Evolutionary conservation across 495 filamentous ascomycete species (phyloP), one percentile per base, ranked within the genome.

Genomic region (Penicillium fimorum): DNA sequence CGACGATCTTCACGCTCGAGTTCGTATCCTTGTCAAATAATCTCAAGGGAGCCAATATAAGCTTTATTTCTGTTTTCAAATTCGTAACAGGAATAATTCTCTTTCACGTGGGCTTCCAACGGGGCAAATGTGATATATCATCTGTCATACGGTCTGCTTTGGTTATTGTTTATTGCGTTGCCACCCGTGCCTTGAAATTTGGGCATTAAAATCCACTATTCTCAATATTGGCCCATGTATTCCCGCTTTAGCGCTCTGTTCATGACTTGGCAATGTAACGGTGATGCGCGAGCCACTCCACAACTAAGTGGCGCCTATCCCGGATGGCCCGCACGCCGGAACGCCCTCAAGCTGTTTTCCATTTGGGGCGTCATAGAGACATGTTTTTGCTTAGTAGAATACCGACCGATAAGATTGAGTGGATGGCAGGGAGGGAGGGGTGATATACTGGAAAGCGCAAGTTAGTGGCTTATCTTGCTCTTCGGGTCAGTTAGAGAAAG

Each of bases 41-140:
- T 11, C 2, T 7, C 18, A 38, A 29, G 15, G 35, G 12, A 51
- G 15, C 35, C 33, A 51, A 40, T 38, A 5, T n/a, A 27, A 6
- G 8, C 7, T 46, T 27, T 46, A 1, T 46, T 22, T 27, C 43
- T 17, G n/a, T 22, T 18, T 37, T 48, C n/a, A 13, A 13, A 30
- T 47, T 30, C 7, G 6, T n/a, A 7, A 37, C 24, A 18, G 32
- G 11, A 15, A 7, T 17, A 22, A 0, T 15, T 41, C 29, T 33
- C 7, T 41, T 25, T 37, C 44, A 45, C 11, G 53, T 56, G 42
- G 52, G 43, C 37, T 45, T 33, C 17, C 12, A 18, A 47, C 33
- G 10, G 33, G 2, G 0, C 1, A 9, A 50, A 40, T 50, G 48
- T 50, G 48, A 50, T 8, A 35, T 41, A n/a, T 40, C 35, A 41